These are phyloP conservation scores for Xylariaceae sp. DNA, from an alignment of 2,329 filamentous ascomycete species.

Conservation along the genomic window DNA sequence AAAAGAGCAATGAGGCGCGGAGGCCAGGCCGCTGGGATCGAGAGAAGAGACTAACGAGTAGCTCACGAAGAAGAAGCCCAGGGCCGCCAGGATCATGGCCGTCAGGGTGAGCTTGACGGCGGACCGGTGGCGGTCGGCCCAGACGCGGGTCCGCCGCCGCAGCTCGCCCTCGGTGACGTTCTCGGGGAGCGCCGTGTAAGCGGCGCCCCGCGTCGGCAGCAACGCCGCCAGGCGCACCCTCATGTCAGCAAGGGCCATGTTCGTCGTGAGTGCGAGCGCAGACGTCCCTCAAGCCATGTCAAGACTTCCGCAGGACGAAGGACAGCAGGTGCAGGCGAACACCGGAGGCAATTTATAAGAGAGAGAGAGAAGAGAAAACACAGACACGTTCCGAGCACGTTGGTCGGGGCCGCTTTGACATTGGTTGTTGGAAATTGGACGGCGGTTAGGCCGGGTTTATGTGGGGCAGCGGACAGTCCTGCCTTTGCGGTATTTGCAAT, in stretches of 20 bases:
- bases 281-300: neutral
- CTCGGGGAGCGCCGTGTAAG: conserved; percentile 18
- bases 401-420: no score
- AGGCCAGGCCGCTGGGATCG: no score
- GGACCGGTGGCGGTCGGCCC: conserved; percentile 13
- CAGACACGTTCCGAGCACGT: neutral
- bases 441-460: no score
- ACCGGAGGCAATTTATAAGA: no score
- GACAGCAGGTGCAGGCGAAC: no score
- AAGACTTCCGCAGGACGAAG: neutral
- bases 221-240: conserved; percentile 12
- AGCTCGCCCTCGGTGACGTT: conserved; percentile 9
- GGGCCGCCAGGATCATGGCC: conserved; percentile 12
- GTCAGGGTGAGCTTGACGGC: conserved; percentile 12
- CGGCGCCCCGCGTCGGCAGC: conserved; percentile 7
- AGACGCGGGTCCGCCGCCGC: conserved; percentile 8
- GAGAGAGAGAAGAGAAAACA: no score
- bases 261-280: conserved; percentile 2
- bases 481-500: no score
- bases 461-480: no score
- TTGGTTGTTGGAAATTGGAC: no score
- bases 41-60: conserved; percentile 21
- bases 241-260: conserved; percentile 18
- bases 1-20: no score
- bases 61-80: conserved; percentile 13